phyloP scores from a whole-genome alignment of 2,329 filamentous ascomycete genomes.

The Beauveria sp. region DNA sequence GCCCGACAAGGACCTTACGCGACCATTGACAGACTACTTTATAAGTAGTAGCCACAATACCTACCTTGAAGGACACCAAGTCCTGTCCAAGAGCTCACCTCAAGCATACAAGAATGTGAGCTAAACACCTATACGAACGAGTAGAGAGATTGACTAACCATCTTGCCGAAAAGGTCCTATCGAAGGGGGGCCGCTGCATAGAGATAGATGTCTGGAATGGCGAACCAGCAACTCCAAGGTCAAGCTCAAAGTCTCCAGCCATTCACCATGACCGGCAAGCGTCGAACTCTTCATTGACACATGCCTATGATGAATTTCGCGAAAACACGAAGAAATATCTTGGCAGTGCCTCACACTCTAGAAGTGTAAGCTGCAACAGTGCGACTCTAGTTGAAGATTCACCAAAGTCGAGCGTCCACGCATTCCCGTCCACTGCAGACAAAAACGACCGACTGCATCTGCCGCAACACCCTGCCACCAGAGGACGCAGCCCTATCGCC shows the following conservation, averaged over 20 bases:
- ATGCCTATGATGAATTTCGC: conserved; percentile 23
- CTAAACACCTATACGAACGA: conserved; percentile 10
- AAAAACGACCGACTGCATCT: conserved; percentile 28
- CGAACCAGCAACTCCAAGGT: conserved; percentile 32
- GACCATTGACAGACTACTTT: conserved; percentile 80
- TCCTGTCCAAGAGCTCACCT: conserved; percentile 67
- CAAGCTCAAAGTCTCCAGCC: conserved; percentile 30
- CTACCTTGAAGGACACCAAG: conserved; percentile 80
- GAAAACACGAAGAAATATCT: conserved; percentile 22
- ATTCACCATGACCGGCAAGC: conserved; percentile 38
- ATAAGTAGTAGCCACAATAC: conserved; percentile 95
- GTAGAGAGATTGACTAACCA: background rate
- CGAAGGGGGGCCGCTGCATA: conserved; percentile 76
- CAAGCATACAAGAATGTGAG: conserved; percentile 70
- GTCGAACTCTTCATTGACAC: conserved; percentile 37
- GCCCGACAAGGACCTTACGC: conserved; percentile 49
- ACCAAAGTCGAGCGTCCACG: conserved; percentile 23
- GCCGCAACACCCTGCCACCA: conserved; percentile 16
- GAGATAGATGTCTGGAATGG: conserved; percentile 96
- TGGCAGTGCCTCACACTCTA: conserved; percentile 27
- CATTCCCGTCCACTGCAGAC: conserved; percentile 23
- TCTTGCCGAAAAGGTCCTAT: conserved; percentile 50
- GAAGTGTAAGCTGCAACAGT: conserved; percentile 33
- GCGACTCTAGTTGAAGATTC: conserved; percentile 23
- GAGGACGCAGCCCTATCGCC: conserved; percentile 22